These are phyloP conservation scores for Malus domestica DNA, from an alignment of 306 rosid species.

Conservation along the genomic window DNA sequence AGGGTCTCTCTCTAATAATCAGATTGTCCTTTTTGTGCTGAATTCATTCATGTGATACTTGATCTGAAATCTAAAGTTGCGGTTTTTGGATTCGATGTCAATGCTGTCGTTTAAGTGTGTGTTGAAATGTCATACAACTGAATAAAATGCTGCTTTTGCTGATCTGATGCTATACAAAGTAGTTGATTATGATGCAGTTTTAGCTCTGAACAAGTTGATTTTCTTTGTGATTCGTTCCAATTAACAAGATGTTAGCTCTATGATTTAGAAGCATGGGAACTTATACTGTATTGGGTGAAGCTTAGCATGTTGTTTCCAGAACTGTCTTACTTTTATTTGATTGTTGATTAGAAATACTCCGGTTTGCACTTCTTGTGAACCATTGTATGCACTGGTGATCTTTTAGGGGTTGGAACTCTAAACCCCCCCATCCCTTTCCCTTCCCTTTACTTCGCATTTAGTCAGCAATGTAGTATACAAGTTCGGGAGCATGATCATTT, in stretches of 20 bases:
- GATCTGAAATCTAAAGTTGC: not conserved
- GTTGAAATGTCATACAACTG: not conserved
- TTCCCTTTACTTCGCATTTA: no score
- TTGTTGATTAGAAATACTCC: not conserved
- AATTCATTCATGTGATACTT: not conserved
- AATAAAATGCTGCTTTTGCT: not conserved
- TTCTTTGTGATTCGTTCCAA: not conserved
- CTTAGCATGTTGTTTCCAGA: not conserved
- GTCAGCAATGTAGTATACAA: no score
- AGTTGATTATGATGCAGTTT: not conserved
- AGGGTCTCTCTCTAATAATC: conserved; percentile 17
- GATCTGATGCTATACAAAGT: not conserved
- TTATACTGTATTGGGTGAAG: not conserved
- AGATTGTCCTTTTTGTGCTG: not conserved
- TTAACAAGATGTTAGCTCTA: not conserved
- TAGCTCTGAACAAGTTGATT: not conserved
- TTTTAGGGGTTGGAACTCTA: not conserved
- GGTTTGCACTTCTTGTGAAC: not conserved
- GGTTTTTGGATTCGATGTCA: not conserved
- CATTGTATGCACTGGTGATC: not conserved
- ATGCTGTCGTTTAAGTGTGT: not conserved
- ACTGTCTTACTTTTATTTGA: not conserved
- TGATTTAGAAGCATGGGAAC: not conserved
- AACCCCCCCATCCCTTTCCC: not conserved
- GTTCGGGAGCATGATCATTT: not conserved